A percentile compares a stretch with the other conserved stretches of the same genome.
These are phyloP conservation scores for Aspergillus conjunctus DNA, from an alignment of 495 filamentous ascomycete genomes.

Conservation along the genomic window DNA sequence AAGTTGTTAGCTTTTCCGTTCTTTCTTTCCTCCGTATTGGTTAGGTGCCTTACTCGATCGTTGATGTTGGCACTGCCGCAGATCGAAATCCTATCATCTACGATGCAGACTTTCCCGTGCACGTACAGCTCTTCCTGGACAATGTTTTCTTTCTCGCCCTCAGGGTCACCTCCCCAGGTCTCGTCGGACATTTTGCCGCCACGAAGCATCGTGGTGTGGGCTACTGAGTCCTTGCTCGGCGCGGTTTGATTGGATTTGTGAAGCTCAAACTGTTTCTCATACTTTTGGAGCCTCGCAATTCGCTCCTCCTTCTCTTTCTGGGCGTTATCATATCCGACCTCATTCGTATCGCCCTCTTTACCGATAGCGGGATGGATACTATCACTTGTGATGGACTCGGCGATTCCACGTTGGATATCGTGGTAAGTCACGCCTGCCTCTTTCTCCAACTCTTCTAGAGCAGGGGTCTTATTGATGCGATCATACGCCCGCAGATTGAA, in stretches of 20 bases:
- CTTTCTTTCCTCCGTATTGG: background rate
- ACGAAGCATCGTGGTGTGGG: conserved; percentile 78
- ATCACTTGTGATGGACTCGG: conserved; percentile 80
- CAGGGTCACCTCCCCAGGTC: conserved; percentile 66
- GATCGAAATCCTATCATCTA: conserved; percentile 77
- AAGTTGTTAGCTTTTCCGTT: conserved; percentile 17
- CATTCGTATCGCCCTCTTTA: conserved; percentile 49
- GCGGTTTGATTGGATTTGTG: conserved; percentile 38
- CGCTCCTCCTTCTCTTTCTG: conserved; percentile 42
- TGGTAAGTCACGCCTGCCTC: conserved; percentile 79
- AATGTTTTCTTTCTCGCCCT: conserved; percentile 80
- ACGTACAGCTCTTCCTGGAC: conserved; percentile 95
- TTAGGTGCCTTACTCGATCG: conserved; percentile 61
- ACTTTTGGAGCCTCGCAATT: conserved; percentile 60
- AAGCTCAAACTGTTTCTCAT: conserved; percentile 58
- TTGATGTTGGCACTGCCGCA: conserved; percentile 93
- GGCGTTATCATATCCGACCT: conserved; percentile 40
- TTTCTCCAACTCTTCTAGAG: conserved; percentile 69
- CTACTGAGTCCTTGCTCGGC: conserved; percentile 67
- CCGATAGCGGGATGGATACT: conserved; percentile 64
- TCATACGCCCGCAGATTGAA: conserved; percentile 93
- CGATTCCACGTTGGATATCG: conserved; percentile 82
- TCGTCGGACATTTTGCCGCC: conserved; percentile 67
- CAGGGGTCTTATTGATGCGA: conserved; percentile 77
- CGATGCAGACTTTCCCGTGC: conserved; percentile 86